Conservation (phyloP, 805 yeast genomes). For the Yarrowia sp. region DNA sequence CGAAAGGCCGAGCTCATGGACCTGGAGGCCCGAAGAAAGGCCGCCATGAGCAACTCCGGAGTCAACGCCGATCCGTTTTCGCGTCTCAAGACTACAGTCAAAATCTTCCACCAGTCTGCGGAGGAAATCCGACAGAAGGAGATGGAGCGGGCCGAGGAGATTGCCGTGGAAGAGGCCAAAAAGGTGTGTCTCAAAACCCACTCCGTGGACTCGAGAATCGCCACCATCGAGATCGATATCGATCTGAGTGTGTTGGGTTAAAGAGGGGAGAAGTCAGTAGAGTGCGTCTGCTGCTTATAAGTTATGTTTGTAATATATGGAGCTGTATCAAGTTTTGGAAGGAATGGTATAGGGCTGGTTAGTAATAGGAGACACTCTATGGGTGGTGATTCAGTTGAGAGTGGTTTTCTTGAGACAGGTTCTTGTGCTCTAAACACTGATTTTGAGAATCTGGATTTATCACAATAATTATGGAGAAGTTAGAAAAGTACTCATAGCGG, state of each 20-base stretch:
- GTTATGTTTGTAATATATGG: conserved; percentile 21
- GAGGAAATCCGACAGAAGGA: conserved; percentile 57
- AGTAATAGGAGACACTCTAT: too few species aligned
- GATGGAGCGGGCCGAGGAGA: conserved; percentile 37
- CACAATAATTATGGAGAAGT: too few species aligned
- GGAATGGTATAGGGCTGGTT: too few species aligned
- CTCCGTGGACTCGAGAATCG: conserved; percentile 2
- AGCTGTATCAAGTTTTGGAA: not conserved
- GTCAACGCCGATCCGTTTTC: conserved; percentile 77
- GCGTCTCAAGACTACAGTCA: conserved; percentile 85
- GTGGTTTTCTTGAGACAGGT: too few species aligned
- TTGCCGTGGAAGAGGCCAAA: conserved; percentile 21
- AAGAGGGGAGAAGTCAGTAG: not conserved
- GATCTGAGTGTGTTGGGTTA: not conserved
- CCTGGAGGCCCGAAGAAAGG: conserved; percentile 59
- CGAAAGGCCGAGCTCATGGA: conserved; percentile 79
- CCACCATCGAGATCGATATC: conserved; percentile 20
- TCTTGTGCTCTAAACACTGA: too few species aligned
- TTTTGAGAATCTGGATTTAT: too few species aligned
- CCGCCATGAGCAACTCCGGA: conserved; percentile 48
- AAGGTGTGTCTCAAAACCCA: conserved; percentile 29
- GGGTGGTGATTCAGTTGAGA: too few species aligned
- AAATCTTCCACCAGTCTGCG: conserved; percentile 68
- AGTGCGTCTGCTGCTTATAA: not conserved
- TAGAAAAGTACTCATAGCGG: too few species aligned